A percentile compares a stretch with the other conserved stretches of the same genome.
phyloP scores from a whole-genome alignment of 164 flowering plant genomes.

The Berberis vulgaris region DNA sequence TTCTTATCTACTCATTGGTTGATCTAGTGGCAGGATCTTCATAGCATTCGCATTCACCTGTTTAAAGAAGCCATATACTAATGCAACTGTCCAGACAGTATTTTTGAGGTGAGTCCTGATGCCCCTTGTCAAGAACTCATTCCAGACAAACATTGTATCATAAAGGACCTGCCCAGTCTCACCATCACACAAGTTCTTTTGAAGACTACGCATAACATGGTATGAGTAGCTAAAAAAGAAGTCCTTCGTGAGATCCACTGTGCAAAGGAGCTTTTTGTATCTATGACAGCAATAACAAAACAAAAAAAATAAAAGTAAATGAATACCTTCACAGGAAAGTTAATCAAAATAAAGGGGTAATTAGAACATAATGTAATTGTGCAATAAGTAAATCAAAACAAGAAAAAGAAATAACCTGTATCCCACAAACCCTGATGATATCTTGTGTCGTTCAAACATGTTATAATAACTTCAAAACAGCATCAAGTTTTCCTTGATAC shows the following conservation, averaged over 20 bases:
- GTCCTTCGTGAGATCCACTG: constrained; percentile 97
- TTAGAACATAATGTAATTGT: neutral
- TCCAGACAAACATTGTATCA: constrained; percentile 98
- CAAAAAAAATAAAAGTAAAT: constrained; percentile 19
- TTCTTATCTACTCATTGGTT: neutral
- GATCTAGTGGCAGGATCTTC: neutral
- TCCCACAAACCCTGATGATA: constrained; percentile 29
- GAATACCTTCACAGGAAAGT: constrained; percentile 4
- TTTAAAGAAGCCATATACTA: constrained; percentile 89
- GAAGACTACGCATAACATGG: constrained; percentile 88
- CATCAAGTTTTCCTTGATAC: constrained; percentile 32
- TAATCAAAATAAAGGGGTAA: neutral
- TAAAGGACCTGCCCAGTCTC: constrained; percentile 43
- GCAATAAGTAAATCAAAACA: neutral
- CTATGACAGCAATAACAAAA: constrained; percentile 41
- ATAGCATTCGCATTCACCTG: constrained; percentile 44
- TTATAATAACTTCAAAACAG: constrained; percentile 40
- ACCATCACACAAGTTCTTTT: constrained; percentile 59
- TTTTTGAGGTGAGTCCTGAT: constrained; percentile 69
- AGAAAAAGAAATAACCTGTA: constrained; percentile 11
- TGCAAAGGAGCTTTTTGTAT: constrained; percentile 97
- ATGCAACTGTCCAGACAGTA: constrained; percentile 86
- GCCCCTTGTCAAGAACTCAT: constrained; percentile 81
- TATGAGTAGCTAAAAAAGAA: constrained; percentile 99
- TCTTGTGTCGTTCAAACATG: constrained; percentile 45